Base-by-base conservation (phyloP, 2,329 filamentous ascomycete genomes). In the Alternaria sp. region DNA sequence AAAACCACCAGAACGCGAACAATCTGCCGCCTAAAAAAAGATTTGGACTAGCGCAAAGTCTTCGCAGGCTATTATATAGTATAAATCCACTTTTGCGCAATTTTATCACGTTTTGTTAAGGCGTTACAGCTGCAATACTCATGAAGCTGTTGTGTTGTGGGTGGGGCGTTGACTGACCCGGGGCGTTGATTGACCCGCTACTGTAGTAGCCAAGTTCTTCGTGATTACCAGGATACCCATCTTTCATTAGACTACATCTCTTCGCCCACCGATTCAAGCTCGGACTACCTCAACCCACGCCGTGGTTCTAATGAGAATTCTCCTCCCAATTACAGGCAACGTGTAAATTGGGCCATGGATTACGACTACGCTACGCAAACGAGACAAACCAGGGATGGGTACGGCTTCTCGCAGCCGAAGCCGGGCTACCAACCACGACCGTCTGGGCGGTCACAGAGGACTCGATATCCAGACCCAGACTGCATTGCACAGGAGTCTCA, bases 241-340 rank as follows among this genome's bases (percentile, higher is more conserved):
- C 50, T 21, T 31, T 50, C 62, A 33, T 49, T 44, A 14, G 55
- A 60, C 28, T 52, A 60, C 45, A 58, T 51, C 24, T 42, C 54
- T 13, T 42, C 52, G 24, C 60, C 53, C n/a, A 41, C 37, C 2
- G 17, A 37, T 17, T 49, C 54, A 13, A 29, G 40, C 46, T 52
- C 50, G 10, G 58, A 56, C 45, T 55, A 61, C 46, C 57, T 60
- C 42, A 48, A 51, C 31, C 40, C 28, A 26, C 33, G n/a, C 2
- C 33, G 21, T 41, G 52, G 52, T 36, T 39, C 34, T 40, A 8
- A 51, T 24, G 29, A 49, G 9, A 21, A 39, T 21, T 36, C 39
- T 4, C 29, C 31, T 13, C 40, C 41, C 34, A 39, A 36, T 23
- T 33, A 39, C 10, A 44, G 28, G 11, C 34, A 42, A 33, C 26